phyloP scores from a whole-genome alignment of 345 rosid genomes.

The Eucalyptus cladocalyx region DNA sequence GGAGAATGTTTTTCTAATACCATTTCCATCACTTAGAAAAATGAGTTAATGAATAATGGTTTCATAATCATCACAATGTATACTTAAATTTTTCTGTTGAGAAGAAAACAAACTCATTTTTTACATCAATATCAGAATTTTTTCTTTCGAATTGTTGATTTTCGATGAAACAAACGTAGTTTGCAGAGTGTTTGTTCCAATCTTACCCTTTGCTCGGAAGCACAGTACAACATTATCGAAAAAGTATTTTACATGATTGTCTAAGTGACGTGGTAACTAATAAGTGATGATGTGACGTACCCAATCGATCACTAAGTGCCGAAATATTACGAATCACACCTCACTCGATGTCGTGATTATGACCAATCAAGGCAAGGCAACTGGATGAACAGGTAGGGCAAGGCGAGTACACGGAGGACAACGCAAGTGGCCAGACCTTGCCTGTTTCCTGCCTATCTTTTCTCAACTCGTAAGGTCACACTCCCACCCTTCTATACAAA shows the following conservation, averaged over 20 bases:
- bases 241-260: background rate
- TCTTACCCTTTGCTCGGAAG: background rate
- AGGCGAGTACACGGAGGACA: background rate
- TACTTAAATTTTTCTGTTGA: background rate
- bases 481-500: background rate
- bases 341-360: background rate
- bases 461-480: background rate
- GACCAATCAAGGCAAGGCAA: background rate
- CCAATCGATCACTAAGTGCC: background rate
- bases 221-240: rapidly evolving
- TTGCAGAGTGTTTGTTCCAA: background rate
- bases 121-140: too few species aligned
- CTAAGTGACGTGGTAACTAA: background rate
- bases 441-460: background rate
- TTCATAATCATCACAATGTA: background rate
- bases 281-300: background rate
- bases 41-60: background rate
- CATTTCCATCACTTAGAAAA: background rate
- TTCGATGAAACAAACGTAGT: background rate
- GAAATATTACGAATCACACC: background rate
- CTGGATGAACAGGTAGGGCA: background rate
- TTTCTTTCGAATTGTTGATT: background rate
- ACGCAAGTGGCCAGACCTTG: background rate
- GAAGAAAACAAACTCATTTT: background rate
- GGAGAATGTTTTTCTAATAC: background rate